Base-by-base conservation (phyloP, 2,329 filamentous ascomycete genomes). In the Rhexocercosporidium sp. region DNA sequence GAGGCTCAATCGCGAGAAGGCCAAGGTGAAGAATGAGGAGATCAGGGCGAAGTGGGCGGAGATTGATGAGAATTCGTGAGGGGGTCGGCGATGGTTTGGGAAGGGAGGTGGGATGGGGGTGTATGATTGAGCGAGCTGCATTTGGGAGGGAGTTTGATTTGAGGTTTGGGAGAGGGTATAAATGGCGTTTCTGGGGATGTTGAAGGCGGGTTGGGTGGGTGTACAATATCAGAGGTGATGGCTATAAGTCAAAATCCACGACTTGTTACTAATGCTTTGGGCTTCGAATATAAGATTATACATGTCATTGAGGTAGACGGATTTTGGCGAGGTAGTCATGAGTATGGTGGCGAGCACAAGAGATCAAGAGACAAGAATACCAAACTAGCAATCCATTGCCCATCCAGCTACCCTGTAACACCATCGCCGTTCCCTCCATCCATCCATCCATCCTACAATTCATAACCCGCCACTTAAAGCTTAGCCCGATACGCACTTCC, bases 1-100 rank as follows among this genome's bases (percentile, higher is more conserved):
- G 62, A 88, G 87, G 71, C 82, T 84, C 74, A 98, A 99, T 78
- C 88, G 92, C 75, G 86, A 92, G 78, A 78, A 84, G 72, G 85
- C 93, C 70, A 86, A 87, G 79, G 81, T 86, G 79, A 90, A 94
- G 83, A 84, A 91, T 77, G 86, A 90, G 72, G 86, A 88, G 77
- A 88, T 97, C 73, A 88, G 93, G 82, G 86, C 88, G 78, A 87
- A 87, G 73, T 98, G 91, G 92, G 87, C 87, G 59, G 92, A 95
- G 69, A 90, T 93, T 76, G 90, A 93, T 77, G 86, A 86, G 75
- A 90, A 92, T 76, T 90, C 86, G 67, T 91, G 62, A 74, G 20
- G 20, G 34, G n/a, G 20, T 37, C 18, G 56, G 22, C n/a, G n/a
- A n/a, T 3, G 16, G 14, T 34, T 39, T 22, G 6, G n/a, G 49